Conservation (phyloP, 2,329 filamentous ascomycete species). For the Phaeosphaeriaceae sp. region DNA sequence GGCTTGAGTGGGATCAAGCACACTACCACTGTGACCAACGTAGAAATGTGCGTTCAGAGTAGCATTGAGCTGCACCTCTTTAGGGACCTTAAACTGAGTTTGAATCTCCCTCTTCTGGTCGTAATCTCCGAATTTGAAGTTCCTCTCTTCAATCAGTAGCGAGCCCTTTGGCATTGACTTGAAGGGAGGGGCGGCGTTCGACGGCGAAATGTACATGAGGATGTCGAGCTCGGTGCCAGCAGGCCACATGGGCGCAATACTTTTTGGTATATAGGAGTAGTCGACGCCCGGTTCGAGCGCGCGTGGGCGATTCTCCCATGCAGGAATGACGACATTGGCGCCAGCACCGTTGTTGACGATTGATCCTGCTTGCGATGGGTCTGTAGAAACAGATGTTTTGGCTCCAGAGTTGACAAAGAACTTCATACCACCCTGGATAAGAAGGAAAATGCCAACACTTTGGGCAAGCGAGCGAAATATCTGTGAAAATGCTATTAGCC, state of each 20-base stretch:
- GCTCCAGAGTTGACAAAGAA: conserved; percentile 54
- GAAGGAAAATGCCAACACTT: conserved; percentile 64
- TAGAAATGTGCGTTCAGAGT: conserved; percentile 97
- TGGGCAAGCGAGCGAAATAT: conserved; percentile 55
- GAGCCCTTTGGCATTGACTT: conserved; percentile 69
- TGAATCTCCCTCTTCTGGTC: conserved; percentile 79
- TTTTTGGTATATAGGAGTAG: conserved; percentile 70
- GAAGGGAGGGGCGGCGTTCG: conserved; percentile 71
- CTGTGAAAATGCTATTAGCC: conserved; percentile 31
- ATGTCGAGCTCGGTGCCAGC: conserved; percentile 80
- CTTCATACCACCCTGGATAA: conserved; percentile 63
- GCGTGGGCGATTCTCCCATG: conserved; percentile 44
- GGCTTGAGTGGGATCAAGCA: conserved; percentile 75
- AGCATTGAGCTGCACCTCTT: conserved; percentile 84
- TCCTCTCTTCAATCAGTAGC: conserved; percentile 78
- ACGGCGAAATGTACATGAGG: conserved; percentile 80
- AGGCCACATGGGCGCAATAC: conserved; percentile 87
- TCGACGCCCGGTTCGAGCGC: conserved; percentile 60
- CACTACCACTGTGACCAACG: conserved; percentile 75
- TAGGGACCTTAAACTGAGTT: conserved; percentile 77
- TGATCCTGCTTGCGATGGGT: conserved; percentile 26
- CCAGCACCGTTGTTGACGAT: conserved; percentile 22
- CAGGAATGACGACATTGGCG: conserved; percentile 43
- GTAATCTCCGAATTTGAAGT: conserved; percentile 79
- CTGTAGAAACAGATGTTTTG: conserved; percentile 14